Base-by-base conservation (phyloP, 2,329 filamentous ascomycete species). In the Monilinia vaccinii-corymbosi region DNA sequence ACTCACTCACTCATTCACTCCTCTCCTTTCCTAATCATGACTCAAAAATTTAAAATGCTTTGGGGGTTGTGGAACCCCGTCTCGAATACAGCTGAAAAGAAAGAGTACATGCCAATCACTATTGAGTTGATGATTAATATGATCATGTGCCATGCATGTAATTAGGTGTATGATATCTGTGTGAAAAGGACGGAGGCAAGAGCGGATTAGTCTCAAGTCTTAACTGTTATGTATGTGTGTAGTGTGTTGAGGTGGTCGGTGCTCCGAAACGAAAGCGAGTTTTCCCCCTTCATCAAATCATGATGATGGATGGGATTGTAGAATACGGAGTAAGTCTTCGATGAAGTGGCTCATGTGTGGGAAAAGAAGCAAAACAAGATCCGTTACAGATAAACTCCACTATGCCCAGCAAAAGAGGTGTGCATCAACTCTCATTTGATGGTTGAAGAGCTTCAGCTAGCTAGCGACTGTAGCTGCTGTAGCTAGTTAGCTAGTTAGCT, bases 371-470 rank as follows among this genome's bases (percentile, higher is more conserved):
- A 36, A 31, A 9, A n/a, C 36, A 25, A 25, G 21, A 23, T 18
- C n/a, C 32, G 32, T 50, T 32, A 32, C 34, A 50, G 31, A 50
- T 50, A 36, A 50, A 36, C 47, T 49, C 47, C 47, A 34, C 31
- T 14, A 9, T 11, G 28, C n/a, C 31, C 47, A 34, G 47, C 11
- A 34, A 23, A 34, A 49, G 47, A 49, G 47, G 18, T 36, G 31
- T 50, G 47, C n/a, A 18, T 31, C 44, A 56, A 56, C 55, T 42
- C 32, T 58, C 50, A 58, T 49, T 58, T 58, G 55, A 50, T 56
- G 53, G 42, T 28, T 28, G 25, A 6, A 28, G n/a, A 28, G 25
- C 25, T 28, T 28, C 25, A 28, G 25, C 25, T n/a, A n/a, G n/a
- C n/a, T n/a, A n/a, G n/a, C n/a, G n/a, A n/a, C n/a, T n/a, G n/a